Base-by-base conservation (phyloP, 2,329 filamentous ascomycete genomes). In the Samsoniella hepiali region DNA sequence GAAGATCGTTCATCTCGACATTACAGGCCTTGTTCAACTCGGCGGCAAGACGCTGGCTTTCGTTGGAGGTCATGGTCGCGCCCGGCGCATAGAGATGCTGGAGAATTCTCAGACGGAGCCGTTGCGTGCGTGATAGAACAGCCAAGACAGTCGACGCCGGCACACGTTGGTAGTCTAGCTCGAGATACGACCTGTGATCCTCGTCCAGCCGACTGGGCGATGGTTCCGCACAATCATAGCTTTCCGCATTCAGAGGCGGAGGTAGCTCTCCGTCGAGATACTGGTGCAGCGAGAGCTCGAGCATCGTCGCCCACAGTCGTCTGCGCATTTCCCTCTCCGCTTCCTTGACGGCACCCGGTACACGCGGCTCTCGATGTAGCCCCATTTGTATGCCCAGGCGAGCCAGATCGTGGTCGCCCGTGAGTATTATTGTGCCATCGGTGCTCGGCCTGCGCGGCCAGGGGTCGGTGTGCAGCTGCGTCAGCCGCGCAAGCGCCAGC, bases 301-400 rank as follows among this genome's bases (percentile, higher is more conserved):
- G 64, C 22, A 82, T 76, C 0, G 79, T 80, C 17, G 77, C 77
- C 82, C 81, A 83, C 3, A 83, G 67, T 6, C 81, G 72, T 10
- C 81, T 72, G 9, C 81, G 76, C 68, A 83, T 73, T 67, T 84
- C 81, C n/a, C 32, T 10, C 32, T 53, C 50, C 0, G 74, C 72
- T 29, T 75, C 72, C 8, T 80, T 71, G 0, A 68, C 65, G 2
- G 76, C 72, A 70, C 78, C 78, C 17, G 72, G 69, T n/a, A 73
- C 73, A 0, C 67, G 65, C 0, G 82, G 81, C 64, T 84, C 81
- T 5, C 79, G 76, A 68, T 84, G 80, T 10, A 83, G 71, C 3
- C 82, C 81, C 75, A 83, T 82, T 50, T 75, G 75, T 62, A 83
- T 77, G n/a, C 80, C 81, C 2, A 74, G 76, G 10, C 81, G 75